Conservation (phyloP, 805 yeast genomes). For the Sugiyamaella marilandica region DNA sequence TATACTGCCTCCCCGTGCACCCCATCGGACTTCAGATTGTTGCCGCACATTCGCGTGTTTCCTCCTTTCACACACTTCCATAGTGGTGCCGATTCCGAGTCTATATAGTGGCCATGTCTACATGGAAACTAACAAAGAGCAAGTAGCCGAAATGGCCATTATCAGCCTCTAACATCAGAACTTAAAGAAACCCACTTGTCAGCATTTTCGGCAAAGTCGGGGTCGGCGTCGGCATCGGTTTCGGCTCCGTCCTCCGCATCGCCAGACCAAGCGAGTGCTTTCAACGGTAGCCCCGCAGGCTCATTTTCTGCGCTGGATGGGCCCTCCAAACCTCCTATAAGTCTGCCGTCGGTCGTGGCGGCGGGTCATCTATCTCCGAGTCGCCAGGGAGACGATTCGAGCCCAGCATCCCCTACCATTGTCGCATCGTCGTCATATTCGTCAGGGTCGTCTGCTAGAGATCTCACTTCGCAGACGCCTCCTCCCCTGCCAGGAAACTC, state of each 20-base stretch:
- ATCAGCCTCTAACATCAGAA: conserved; percentile 22
- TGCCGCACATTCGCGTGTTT: conserved; percentile 1
- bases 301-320: background rate
- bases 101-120: conserved; percentile 18
- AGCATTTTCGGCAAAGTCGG: conserved; percentile 22
- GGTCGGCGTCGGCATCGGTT: conserved; percentile 23
- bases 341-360: conserved; percentile 16
- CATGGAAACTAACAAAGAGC: conserved; percentile 47
- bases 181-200: conserved; percentile 39
- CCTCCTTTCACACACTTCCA: background rate
- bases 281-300: background rate
- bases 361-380: conserved; percentile 17
- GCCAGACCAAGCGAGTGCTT: background rate
- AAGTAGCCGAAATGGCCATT: conserved; percentile 13
- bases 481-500: background rate
- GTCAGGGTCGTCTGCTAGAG: conserved; percentile 5
- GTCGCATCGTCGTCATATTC: background rate
- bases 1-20: too few relatives aligned
- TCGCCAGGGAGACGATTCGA: conserved; percentile 4
- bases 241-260: conserved; percentile 20
- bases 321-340: conserved; percentile 2
- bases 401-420: background rate
- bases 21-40: background rate
- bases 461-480: background rate
- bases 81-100: background rate